Evolutionary conservation across 1,284 basidiomycete species (phyloP).

Genomic region (Heterobasidion parviporum): DNA sequence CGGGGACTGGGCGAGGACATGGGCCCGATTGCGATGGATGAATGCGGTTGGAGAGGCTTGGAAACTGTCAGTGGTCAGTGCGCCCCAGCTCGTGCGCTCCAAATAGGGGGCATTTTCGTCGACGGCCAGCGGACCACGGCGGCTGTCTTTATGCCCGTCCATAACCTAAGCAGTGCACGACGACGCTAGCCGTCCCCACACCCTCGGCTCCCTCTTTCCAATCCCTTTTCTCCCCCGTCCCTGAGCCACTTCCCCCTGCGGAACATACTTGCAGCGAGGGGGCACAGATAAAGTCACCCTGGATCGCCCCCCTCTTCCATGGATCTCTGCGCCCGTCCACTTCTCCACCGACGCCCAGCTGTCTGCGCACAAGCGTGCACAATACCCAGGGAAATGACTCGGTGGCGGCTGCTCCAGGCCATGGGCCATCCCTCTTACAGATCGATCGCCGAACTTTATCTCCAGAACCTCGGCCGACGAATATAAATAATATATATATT

Average conservation of each 20-base stretch:
- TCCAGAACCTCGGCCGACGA: neutral
- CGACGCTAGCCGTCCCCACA: no score
- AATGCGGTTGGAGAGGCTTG: conserved; percentile 1
- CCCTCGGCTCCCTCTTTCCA: neutral
- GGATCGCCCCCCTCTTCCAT: no score
- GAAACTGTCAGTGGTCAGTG: neutral
- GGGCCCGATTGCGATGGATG: conserved; percentile 11
- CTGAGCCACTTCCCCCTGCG: neutral
- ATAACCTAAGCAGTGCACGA: neutral
- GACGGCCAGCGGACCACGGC: neutral
- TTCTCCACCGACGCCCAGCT: no score
- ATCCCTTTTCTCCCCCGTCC: neutral
- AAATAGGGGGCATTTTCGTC: no score
- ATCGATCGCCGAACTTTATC: neutral
- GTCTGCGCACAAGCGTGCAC: no score
- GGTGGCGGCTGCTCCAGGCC: no score
- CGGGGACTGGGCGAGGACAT: neutral
- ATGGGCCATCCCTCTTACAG: neutral
- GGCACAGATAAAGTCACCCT: no score
- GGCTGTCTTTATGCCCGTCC: neutral
- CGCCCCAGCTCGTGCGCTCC: no score
- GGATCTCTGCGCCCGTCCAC: no score
- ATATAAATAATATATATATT: no score
- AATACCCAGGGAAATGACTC: no score
- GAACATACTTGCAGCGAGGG: no score